phyloP scores from a whole-genome alignment of 345 rosid genomes.

The Eucalyptus fibrosa region DNA sequence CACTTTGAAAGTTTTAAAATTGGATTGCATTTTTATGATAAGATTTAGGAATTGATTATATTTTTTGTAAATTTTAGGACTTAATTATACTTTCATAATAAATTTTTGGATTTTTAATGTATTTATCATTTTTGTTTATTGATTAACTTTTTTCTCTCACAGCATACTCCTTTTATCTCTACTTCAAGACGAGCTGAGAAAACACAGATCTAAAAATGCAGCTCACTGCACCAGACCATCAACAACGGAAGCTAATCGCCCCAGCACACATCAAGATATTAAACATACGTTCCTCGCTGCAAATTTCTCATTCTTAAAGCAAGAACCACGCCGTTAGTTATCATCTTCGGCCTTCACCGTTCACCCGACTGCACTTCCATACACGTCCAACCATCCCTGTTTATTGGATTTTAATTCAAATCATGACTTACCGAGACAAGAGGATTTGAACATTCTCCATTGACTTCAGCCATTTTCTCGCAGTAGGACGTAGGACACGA shows the following conservation, averaged over 20 bases:
- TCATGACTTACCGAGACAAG: neutral
- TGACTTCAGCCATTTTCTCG: neutral
- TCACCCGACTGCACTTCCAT: fast-evolving
- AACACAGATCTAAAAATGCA: neutral
- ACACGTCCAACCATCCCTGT: neutral
- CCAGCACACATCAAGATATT: no score
- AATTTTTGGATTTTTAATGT: no score
- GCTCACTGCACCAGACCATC: neutral
- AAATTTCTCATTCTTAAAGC: no score
- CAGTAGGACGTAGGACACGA: neutral
- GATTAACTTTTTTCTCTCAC: neutral
- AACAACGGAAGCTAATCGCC: no score
- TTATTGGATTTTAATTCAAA: neutral
- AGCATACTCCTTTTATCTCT: neutral
- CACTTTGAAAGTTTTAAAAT: no score
- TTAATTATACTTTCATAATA: fast-evolving
- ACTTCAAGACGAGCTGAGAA: neutral
- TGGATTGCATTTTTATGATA: no score
- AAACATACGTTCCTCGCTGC: no score
- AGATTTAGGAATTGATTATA: no score
- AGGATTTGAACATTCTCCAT: neutral
- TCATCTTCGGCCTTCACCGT: no score
- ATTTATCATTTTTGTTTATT: no score
- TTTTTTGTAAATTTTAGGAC: no score
- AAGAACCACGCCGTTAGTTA: no score